These are phyloP conservation scores for Claviceps sp. DNA, from an alignment of 2,329 filamentous ascomycete species.

Conservation along the genomic window DNA sequence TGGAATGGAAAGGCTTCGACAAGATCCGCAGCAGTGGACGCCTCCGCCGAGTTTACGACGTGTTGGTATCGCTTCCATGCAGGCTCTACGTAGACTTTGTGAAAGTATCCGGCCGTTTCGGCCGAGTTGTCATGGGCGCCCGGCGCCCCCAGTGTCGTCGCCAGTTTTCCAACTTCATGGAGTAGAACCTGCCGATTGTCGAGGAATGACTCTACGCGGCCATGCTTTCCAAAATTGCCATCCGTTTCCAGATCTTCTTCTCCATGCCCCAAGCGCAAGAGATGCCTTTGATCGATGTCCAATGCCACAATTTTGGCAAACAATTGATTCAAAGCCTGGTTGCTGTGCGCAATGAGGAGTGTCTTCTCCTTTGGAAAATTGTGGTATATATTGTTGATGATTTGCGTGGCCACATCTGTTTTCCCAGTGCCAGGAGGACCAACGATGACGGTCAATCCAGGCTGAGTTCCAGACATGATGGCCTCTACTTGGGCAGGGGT, in stretches of 20 bases:
- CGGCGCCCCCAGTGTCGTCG: conserved; percentile 70
- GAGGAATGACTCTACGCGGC: conserved; percentile 87
- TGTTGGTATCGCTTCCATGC: conserved; percentile 74
- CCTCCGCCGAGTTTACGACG: conserved; percentile 38
- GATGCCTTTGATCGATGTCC: conserved; percentile 89
- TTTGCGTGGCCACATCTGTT: conserved; percentile 96
- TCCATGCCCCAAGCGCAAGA: conserved; percentile 83
- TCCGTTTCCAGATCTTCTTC: conserved; percentile 87
- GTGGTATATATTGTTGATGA: conserved; percentile 98
- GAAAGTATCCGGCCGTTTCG: conserved; percentile 95
- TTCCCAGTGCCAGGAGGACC: conserved; percentile 95
- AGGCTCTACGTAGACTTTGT: conserved; percentile 79
- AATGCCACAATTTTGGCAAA: conserved; percentile 97
- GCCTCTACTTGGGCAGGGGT: conserved; percentile 86
- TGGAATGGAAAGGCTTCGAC: conserved; percentile 75
- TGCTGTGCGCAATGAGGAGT: conserved; percentile 87
- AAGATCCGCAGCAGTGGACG: conserved; percentile 47
- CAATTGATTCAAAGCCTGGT: conserved; percentile 92
- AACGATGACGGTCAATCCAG: conserved; percentile 84
- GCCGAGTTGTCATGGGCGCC: conserved; percentile 94
- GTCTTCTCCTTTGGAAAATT: conserved; percentile 92
- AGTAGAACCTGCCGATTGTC: conserved; percentile 73
- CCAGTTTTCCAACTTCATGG: conserved; percentile 73
- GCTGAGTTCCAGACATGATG: conserved; percentile 85
- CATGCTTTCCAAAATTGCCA: conserved; percentile 82